Conservation (phyloP, 495 filamentous ascomycete species). For the Mytilinidion resinicola region DNA sequence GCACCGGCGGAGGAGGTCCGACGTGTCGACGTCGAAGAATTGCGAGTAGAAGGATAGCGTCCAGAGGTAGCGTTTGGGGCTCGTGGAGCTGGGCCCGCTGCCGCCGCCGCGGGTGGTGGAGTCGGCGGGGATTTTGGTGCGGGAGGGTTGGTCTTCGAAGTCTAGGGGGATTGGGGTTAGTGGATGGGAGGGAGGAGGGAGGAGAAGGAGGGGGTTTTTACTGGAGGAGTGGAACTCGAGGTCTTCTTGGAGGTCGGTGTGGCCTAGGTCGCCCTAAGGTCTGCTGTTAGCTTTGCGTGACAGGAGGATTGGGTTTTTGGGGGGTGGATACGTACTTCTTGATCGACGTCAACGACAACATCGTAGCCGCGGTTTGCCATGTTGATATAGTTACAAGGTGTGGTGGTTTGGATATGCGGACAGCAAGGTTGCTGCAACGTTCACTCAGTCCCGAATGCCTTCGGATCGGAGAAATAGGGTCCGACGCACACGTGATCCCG, state of each 20-base stretch:
- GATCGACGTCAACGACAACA: slow-evolving; percentile 93
- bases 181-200: neutral
- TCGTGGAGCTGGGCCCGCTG: slow-evolving; percentile 14
- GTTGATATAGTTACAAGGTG: neutral
- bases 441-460: neutral
- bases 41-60: slow-evolving; percentile 88
- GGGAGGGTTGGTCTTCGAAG: slow-evolving; percentile 47
- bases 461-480: no score
- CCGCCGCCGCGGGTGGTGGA: slow-evolving; percentile 36
- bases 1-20: slow-evolving; percentile 75
- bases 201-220: slow-evolving; percentile 33
- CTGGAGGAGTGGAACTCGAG: slow-evolving; percentile 97
- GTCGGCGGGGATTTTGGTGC: slow-evolving; percentile 59
- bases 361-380: slow-evolving; percentile 91
- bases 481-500: no score
- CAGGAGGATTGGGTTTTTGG: neutral
- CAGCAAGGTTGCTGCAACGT: neutral
- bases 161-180: slow-evolving; percentile 36
- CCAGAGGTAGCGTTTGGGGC: slow-evolving; percentile 83
- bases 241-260: slow-evolving; percentile 96
- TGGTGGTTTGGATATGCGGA: neutral
- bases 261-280: slow-evolving; percentile 84
- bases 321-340: slow-evolving; percentile 54
- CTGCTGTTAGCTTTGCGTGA: slow-evolving; percentile 21
- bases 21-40: slow-evolving; percentile 96